Evolutionary conservation across 164 flowering plant genomes (phyloP).

Genomic region (Umbellularia californica): DNA sequence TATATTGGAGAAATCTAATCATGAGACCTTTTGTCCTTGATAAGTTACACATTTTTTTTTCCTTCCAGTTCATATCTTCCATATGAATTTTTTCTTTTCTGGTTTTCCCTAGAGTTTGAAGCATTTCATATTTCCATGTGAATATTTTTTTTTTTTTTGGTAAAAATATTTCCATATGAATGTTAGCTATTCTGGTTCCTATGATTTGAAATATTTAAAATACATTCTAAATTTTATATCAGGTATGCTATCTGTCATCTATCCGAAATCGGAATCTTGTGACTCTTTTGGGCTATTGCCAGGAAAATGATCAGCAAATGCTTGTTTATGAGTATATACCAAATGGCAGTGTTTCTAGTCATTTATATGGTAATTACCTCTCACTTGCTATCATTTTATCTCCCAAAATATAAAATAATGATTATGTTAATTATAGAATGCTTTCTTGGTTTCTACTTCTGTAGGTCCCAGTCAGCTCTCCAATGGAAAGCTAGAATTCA

Average conservation of each 20-base stretch:
- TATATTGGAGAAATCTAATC: neutral
- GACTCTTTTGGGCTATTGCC: conserved; percentile 81
- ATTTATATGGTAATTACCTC: conserved; percentile 64
- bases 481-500: conserved; percentile 74
- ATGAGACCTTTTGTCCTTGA: neutral
- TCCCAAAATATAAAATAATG: neutral
- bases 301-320: conserved; percentile 68
- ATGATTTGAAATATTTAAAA: neutral
- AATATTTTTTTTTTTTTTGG: neutral
- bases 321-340: conserved; percentile 78
- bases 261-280: conserved; percentile 80
- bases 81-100: too few relatives aligned
- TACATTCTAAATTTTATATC: conserved; percentile 14
- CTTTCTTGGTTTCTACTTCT: neutral
- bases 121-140: neutral
- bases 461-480: conserved; percentile 60
- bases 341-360: conserved; percentile 87
- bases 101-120: too few relatives aligned
- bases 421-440: neutral
- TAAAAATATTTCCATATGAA: neutral
- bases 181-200: neutral
- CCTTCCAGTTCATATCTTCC: too few relatives aligned
- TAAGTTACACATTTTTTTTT: too few relatives aligned
- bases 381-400: conserved; percentile 9
- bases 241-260: conserved; percentile 79